phyloP scores from a whole-genome alignment of 2,329 filamentous ascomycete genomes.

The Verticillium alfalfae region DNA sequence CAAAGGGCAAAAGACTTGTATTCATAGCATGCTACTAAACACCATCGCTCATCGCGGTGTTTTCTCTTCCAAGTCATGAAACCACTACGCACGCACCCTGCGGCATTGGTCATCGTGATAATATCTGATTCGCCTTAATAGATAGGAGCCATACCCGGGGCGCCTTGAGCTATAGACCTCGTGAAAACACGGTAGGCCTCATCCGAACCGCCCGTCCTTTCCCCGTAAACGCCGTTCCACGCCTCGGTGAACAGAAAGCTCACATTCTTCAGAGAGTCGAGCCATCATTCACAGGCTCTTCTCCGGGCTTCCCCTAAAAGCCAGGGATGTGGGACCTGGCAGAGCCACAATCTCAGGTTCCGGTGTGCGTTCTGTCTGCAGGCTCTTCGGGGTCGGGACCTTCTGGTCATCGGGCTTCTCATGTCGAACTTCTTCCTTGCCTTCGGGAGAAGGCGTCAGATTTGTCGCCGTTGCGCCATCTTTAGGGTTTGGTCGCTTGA shows the following conservation, averaged over 20 bases:
- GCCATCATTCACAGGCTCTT: constrained; percentile 34
- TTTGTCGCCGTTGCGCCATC: not conserved
- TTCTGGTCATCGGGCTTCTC: not conserved
- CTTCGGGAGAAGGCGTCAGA: constrained; percentile 4
- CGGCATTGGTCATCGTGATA: not conserved
- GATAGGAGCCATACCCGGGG: not conserved
- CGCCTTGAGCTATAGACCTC: not conserved
- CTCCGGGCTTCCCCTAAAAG: constrained; percentile 58
- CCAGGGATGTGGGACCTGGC: constrained; percentile 36
- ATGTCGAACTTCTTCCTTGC: not conserved
- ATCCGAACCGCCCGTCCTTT: not conserved
- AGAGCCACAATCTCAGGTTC: constrained; percentile 9
- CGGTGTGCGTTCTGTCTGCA: constrained; percentile 6
- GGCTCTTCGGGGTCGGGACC: constrained; percentile 2
- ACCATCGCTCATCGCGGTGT: not conserved
- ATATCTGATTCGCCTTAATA: not conserved
- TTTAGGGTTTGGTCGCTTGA: constrained; percentile 34
- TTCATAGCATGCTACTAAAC: not conserved
- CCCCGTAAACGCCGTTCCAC: constrained; percentile 6
- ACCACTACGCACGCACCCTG: not conserved
- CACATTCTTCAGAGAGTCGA: constrained; percentile 16
- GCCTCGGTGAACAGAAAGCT: not conserved
- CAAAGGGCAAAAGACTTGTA: not conserved
- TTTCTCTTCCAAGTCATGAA: not conserved
- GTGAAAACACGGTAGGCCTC: constrained; percentile 17